Conservation (phyloP, 73 alveolate species). For the Blepharisma stoltei region DNA sequence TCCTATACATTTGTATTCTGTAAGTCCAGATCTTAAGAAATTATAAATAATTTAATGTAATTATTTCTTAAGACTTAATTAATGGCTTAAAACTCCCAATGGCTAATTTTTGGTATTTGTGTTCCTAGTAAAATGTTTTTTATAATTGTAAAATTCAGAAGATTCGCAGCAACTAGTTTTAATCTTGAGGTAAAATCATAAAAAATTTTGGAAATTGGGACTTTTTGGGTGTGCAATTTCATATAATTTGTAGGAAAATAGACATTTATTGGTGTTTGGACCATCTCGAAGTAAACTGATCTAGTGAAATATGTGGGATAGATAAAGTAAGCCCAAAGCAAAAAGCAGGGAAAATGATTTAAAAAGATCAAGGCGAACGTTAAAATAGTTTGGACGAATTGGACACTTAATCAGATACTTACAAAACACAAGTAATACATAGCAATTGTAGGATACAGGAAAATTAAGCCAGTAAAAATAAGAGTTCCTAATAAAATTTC, state of each 20-base stretch:
- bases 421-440: constrained; percentile 60
- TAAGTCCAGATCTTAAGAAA: too few species aligned
- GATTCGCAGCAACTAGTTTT: neutral
- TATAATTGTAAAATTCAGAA: neutral
- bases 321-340: constrained; percentile 20
- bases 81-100: neutral
- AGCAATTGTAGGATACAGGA: constrained; percentile 71
- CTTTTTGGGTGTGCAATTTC: neutral
- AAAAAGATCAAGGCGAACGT: constrained; percentile 12
- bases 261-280: neutral
- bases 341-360: constrained; percentile 43
- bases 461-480: constrained; percentile 59
- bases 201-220: neutral
- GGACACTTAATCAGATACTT: constrained; percentile 34
- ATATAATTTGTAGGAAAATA: constrained; percentile 17
- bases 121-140: constrained; percentile 18
- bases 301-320: neutral
- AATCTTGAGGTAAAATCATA: neutral
- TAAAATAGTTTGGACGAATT: constrained; percentile 31
- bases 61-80: too few species aligned
- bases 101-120: neutral
- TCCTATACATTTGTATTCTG: too few species aligned
- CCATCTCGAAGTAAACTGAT: constrained; percentile 12
- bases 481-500: constrained; percentile 47
- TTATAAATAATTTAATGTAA: too few species aligned